Percentiles rank a stretch among this genome's conserved stretches.
phyloP scores from a whole-genome alignment of 768 basidiomycete genomes.

The Russula sp. region DNA sequence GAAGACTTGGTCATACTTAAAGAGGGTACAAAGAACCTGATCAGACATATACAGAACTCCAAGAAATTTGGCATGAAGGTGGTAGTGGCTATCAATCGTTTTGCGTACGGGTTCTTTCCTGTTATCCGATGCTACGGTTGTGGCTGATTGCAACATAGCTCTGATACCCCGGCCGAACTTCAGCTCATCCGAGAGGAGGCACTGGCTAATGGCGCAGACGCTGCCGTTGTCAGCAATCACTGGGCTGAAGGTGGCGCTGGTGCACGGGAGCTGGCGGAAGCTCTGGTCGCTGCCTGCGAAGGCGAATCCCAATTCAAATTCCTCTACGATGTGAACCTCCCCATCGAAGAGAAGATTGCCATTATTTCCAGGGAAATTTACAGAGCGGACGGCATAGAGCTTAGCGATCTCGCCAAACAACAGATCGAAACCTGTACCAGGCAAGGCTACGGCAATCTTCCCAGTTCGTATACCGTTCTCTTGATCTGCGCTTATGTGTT shows the following conservation, averaged over 20 bases:
- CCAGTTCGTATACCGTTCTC: slow-evolving; percentile 51
- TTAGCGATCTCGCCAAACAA: slow-evolving; percentile 78
- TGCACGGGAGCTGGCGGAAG: slow-evolving; percentile 85
- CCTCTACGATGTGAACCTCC: slow-evolving; percentile 81
- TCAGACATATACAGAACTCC: slow-evolving; percentile 90
- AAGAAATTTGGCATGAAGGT: slow-evolving; percentile 97
- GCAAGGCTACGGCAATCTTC: slow-evolving; percentile 78
- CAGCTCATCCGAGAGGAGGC: slow-evolving; percentile 78
- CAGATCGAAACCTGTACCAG: slow-evolving; percentile 90
- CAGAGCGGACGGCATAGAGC: slow-evolving; percentile 85
- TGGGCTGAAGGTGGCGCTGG: slow-evolving; percentile 96
- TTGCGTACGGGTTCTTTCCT: slow-evolving; percentile 61
- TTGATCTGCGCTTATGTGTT: slow-evolving; percentile 4
- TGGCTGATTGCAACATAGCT: slow-evolving; percentile 43
- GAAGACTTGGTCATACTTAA: slow-evolving; percentile 88
- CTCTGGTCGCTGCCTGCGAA: slow-evolving; percentile 85
- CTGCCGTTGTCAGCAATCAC: slow-evolving; percentile 93
- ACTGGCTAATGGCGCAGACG: slow-evolving; percentile 85
- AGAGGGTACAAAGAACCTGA: slow-evolving; percentile 90
- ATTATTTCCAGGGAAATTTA: slow-evolving; percentile 91
- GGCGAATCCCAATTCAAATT: slow-evolving; percentile 83
- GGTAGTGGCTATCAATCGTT: slow-evolving; percentile 92
- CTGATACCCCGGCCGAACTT: slow-evolving; percentile 88
- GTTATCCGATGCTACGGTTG: background rate
- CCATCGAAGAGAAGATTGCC: slow-evolving; percentile 85